Conservation (phyloP, 2,329 filamentous ascomycete species). For the Pyrenochaeta sp. region DNA sequence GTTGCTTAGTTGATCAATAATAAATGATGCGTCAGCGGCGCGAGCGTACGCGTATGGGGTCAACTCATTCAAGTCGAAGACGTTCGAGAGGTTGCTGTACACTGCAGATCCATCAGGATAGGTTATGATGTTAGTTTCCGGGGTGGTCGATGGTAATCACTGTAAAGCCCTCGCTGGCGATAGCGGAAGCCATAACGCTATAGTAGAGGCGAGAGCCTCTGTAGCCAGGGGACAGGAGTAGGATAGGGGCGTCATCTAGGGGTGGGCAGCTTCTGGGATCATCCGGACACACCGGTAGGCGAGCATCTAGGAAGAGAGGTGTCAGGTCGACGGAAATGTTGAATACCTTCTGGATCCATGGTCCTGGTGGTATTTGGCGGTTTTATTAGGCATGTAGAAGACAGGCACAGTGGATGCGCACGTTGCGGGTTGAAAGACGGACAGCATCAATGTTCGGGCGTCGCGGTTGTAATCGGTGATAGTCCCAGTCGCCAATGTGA, state of each 20-base stretch:
- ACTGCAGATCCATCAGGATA: slow-evolving; percentile 52
- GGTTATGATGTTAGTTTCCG: slow-evolving; percentile 54
- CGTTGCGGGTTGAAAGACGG: slow-evolving; percentile 26
- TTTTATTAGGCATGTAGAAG: slow-evolving; percentile 29
- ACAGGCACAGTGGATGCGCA: slow-evolving; percentile 20
- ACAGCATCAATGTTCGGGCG: slow-evolving; percentile 24
- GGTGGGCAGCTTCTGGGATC: slow-evolving; percentile 12
- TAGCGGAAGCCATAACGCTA: slow-evolving; percentile 52
- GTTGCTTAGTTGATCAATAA: slow-evolving; percentile 34
- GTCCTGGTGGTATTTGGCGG: slow-evolving; percentile 26
- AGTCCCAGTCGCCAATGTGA: slow-evolving; percentile 25
- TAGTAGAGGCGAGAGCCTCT: slow-evolving; percentile 54
- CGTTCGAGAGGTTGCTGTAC: slow-evolving; percentile 9
- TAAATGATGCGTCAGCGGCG: slow-evolving; percentile 28
- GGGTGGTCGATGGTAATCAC: slow-evolving; percentile 61
- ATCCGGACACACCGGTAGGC: slow-evolving; percentile 23
- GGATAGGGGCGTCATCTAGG: slow-evolving; percentile 17
- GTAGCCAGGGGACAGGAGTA: slow-evolving; percentile 58
- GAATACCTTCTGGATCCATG: slow-evolving; percentile 21
- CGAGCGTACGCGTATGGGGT: slow-evolving; percentile 8
- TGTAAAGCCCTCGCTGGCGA: slow-evolving; percentile 58
- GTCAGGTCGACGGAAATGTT: slow-evolving; percentile 24
- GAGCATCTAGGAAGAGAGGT: slow-evolving; percentile 28
- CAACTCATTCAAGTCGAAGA: background rate
- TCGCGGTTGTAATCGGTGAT: slow-evolving; percentile 27